These are phyloP conservation scores for Pleurotus tuber-regium DNA, from an alignment of 768 basidiomycete genomes.

Conservation along the genomic window DNA sequence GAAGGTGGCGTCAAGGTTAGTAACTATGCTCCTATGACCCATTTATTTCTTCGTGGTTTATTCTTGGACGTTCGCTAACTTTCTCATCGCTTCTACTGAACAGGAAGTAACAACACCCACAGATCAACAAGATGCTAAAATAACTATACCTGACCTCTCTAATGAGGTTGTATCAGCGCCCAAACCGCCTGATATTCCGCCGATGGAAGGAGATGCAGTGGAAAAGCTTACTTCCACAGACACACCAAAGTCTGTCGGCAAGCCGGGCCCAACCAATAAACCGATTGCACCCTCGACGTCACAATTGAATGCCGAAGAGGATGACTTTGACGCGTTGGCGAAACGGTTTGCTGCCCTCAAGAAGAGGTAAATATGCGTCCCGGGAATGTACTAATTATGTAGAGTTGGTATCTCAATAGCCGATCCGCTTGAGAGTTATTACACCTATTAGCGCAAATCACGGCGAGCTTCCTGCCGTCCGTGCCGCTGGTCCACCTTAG, in stretches of 20 bases:
- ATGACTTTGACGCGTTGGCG: slow-evolving; percentile 74
- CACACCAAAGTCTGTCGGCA: slow-evolving; percentile 15
- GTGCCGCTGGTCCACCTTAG: background rate
- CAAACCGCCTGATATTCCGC: slow-evolving; percentile 51
- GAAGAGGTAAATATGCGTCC: slow-evolving; percentile 51
- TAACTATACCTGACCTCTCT: slow-evolving; percentile 23
- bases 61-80: background rate
- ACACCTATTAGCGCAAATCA: background rate
- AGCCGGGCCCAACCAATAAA: slow-evolving; percentile 20
- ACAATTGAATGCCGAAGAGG: slow-evolving; percentile 38
- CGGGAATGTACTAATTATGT: too few relatives aligned
- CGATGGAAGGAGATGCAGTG: slow-evolving; percentile 46
- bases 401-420: too few relatives aligned
- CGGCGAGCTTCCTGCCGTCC: background rate
- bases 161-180: slow-evolving; percentile 28
- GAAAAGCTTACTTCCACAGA: slow-evolving; percentile 22
- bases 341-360: slow-evolving; percentile 86
- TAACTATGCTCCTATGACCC: slow-evolving; percentile 5
- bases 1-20: slow-evolving; percentile 40
- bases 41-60: background rate
- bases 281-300: slow-evolving; percentile 20
- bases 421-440: background rate
- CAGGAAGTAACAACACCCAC: slow-evolving; percentile 4
- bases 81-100: background rate
- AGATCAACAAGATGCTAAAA: slow-evolving; percentile 1